Percentiles rank a stretch among this genome's conserved stretches.
phyloP scores from a whole-genome alignment of 2,329 filamentous ascomycete genomes.

The Hymenotorrendiella dingleyae region DNA sequence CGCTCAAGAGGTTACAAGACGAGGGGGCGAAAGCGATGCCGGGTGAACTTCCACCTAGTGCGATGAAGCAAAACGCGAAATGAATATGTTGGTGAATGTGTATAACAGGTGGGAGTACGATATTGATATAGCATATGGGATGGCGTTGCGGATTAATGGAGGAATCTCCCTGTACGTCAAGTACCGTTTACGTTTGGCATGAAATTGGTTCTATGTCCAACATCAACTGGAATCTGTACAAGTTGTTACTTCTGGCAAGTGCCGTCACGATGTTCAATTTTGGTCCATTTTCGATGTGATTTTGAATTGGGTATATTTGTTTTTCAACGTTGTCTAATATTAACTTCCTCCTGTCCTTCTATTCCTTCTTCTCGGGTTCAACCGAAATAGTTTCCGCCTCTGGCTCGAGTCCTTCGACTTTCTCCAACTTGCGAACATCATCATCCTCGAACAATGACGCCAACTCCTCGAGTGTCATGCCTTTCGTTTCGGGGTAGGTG shows the following conservation, averaged over 20 bases:
- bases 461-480: conserved; percentile 36
- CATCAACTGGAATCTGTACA: too few species aligned
- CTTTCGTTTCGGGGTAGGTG: conserved; percentile 34
- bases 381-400: conserved; percentile 5
- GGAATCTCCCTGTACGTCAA: conserved; percentile 6
- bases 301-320: too few species aligned
- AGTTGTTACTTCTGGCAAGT: too few species aligned
- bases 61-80: conserved; percentile 11
- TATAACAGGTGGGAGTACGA: conserved; percentile 7
- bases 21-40: conserved; percentile 63
- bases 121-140: conserved; percentile 9
- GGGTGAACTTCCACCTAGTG: conserved; percentile 18
- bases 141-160: conserved; percentile 12
- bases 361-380: conserved; percentile 7
- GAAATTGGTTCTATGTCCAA: too few species aligned
- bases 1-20: conserved; percentile 66
- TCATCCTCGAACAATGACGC: conserved; percentile 23
- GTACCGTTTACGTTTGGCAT: too few species aligned
- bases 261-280: too few species aligned
- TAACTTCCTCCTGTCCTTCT: background rate
- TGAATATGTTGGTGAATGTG: background rate
- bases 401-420: conserved; percentile 9
- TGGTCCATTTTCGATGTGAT: too few species aligned
- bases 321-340: background rate
- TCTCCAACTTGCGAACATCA: conserved; percentile 1